A percentile compares a stretch with the other conserved stretches of the same genome.
Evolutionary conservation across 2,329 filamentous ascomycete species (phyloP).

Genomic region (Cercospora brassicicola): DNA sequence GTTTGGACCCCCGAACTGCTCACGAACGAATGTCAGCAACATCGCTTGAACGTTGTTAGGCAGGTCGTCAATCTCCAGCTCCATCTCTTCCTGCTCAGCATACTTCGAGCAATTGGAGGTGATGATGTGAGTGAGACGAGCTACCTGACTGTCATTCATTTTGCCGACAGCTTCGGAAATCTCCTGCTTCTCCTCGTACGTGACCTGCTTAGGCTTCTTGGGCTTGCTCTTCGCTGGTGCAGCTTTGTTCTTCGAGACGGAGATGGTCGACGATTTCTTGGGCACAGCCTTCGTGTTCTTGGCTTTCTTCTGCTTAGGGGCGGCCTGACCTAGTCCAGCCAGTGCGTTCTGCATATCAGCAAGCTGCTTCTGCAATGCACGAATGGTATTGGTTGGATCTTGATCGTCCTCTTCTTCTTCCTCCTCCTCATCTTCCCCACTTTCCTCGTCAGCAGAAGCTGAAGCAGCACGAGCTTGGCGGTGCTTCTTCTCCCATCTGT

Average conservation of each 20-base stretch:
- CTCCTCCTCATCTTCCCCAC: conserved; percentile 64
- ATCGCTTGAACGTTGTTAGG: conserved; percentile 56
- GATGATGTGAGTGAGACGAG: conserved; percentile 83
- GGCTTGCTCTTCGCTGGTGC: conserved; percentile 43
- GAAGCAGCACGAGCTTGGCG: conserved; percentile 67
- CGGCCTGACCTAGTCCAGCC: conserved; percentile 49
- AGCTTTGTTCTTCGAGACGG: conserved; percentile 46
- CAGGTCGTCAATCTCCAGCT: conserved; percentile 65
- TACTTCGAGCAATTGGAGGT: conserved; percentile 77
- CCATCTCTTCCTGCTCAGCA: conserved; percentile 59
- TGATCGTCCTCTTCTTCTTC: conserved; percentile 51
- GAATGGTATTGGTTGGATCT: conserved; percentile 55
- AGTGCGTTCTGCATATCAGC: conserved; percentile 50
- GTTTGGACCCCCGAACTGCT: conserved; percentile 41
- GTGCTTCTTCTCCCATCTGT: conserved; percentile 76
- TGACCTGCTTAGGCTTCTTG: conserved; percentile 66
- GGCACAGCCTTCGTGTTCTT: conserved; percentile 29
- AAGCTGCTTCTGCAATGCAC: conserved; percentile 69
- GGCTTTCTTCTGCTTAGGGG: conserved; percentile 43
- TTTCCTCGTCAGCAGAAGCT: conserved; percentile 68
- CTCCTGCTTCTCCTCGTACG: conserved; percentile 80
- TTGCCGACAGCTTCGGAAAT: conserved; percentile 63
- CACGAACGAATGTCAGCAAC: conserved; percentile 56
- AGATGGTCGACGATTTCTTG: conserved; percentile 23
- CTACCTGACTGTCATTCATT: conserved; percentile 74